Evolutionary conservation across 163 green algal genomes (phyloP), one percentile per base, ranked within the genome.

Genomic region (Prototheca wickerhamii): DNA sequence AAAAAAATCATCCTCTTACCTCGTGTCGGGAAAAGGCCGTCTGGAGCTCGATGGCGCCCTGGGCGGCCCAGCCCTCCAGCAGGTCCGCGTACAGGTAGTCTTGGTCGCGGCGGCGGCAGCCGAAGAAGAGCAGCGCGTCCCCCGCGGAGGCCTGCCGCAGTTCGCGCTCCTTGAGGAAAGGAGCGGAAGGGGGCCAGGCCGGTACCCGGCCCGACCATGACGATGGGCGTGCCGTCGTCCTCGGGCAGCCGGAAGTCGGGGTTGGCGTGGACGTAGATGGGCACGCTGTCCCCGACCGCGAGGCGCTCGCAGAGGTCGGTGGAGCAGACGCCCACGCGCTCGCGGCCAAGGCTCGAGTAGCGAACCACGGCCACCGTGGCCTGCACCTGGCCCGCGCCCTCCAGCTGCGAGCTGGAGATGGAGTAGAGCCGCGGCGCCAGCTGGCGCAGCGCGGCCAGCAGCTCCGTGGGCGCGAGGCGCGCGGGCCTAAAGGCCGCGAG

Each of bases 171-270:
- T 65, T 67, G 52, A 89, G 74, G 68, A 89, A 89, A 1, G n/a
- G 74, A 54, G 44, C 80, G 79, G 82, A 97, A 97, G 56, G 90
- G 90, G 18, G 90, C 90, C 7, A 97, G 77, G 35, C 90, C 90
- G 17, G 90, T 97, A 67, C 90, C 90, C 0, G 90, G 90, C 0
- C 90, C 90, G 4, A 97, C 85, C 90, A 97, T 97, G 62, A 96
- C 82, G 67, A 95, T 93, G 53, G 90, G 90, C 23, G 72, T 87
- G 29, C 63, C 31, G 0, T 73, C 61, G 53, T 76, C 55, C 0
- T 35, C 1, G 0, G 90, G 90, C 59, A 97, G 75, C 43, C 89
- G 83, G 21, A 81, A 72, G 66, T 84, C 68, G 6, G 68, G 63
- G 60, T 75, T 71, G 30, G 60, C 40, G 43, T 71, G 57, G 25